Evolutionary conservation across 78 protist species (phyloP).

Genomic region (Cavenderia fasciculata): DNA sequence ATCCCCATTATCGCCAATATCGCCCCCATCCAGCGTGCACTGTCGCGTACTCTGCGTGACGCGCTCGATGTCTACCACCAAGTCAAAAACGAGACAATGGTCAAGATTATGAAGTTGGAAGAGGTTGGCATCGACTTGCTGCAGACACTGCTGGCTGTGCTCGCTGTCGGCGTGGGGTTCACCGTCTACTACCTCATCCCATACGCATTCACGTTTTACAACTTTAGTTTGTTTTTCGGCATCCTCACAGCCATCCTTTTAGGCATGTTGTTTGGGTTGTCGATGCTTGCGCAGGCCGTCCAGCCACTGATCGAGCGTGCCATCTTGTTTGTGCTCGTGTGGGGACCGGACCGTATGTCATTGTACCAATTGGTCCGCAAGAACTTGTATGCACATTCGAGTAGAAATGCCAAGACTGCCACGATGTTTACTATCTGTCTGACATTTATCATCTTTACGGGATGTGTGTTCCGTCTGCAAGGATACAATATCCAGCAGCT

Average conservation of each 20-base stretch:
- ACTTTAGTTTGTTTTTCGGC: conserved; percentile 78
- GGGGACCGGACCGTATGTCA: conserved; percentile 28
- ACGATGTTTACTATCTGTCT: conserved; percentile 89
- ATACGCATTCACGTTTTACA: conserved; percentile 76
- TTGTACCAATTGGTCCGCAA: conserved; percentile 77
- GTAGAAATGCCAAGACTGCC: conserved; percentile 88
- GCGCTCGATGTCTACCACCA: conserved; percentile 92
- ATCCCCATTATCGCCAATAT: conserved; percentile 76
- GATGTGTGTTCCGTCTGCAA: conserved; percentile 86
- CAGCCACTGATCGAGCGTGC: conserved; percentile 73
- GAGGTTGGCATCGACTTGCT: conserved; percentile 85
- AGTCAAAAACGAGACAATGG: conserved; percentile 80
- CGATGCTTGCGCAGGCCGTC: conserved; percentile 80
- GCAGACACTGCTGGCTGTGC: conserved; percentile 34
- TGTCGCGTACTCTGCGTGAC: conserved; percentile 86
- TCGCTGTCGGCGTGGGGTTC: conserved; percentile 85
- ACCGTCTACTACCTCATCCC: conserved; percentile 90
- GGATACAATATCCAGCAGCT: conserved; percentile 63
- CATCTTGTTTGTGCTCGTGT: conserved; percentile 23
- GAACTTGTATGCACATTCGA: conserved; percentile 84
- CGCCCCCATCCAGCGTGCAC: conserved; percentile 84
- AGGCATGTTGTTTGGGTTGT: conserved; percentile 88
- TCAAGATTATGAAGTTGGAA: conserved; percentile 81
- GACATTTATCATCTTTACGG: conserved; percentile 92
- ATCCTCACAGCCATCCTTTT: conserved; percentile 79